Evolutionary conservation across 441 rosid genomes (phyloP), one percentile per base, ranked within the genome.

Genomic region (Geranium incanum): DNA sequence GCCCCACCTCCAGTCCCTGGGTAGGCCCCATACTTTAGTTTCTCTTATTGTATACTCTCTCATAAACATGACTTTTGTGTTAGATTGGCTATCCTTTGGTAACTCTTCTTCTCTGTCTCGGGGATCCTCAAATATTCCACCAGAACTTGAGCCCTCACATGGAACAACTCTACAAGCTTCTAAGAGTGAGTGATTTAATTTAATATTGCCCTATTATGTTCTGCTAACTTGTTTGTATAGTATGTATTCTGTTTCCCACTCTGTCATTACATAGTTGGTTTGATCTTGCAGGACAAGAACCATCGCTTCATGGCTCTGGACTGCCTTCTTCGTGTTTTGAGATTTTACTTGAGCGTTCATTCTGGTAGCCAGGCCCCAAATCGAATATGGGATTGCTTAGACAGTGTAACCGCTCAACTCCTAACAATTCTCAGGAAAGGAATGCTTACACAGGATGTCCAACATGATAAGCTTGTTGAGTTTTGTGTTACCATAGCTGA

Each of bases 81-180:
- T 83, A 95, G 99, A 98, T 95, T 81, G 99, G 99, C 78, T 93
- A 89, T 74, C 99, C 99, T 67, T 84, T 95, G 81, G 99, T 91
- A 80, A 95, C 98, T 71, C 97, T 93, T 83, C 99, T 95, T 82
- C 95, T 95, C 64, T 95, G 99, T 78, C 97, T 95, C 8, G 98
- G 98, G 70, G 99, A 95, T 85, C 98, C 99, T 57, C 94, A 84
- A 79, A 86, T 87, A 82, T 95, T 95, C 81, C 91, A 89, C 84
- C 86, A 59, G 72, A 86, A 86, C 82, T 83, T 95, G 79, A 89
- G 96, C 79, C 78, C 90, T 72, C 98, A 93, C 80, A 92, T 93
- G 99, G 99, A 95, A 79, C 99, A 93, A 80, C 88, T 95, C 70
- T 95, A 95, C 88, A 95, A 95, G 84, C 90, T 88, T 81, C 86